Percentiles rank a stretch among this genome's conserved stretches.
phyloP scores from a whole-genome alignment of 192 early-diverging fungal species.

The Fimicolochytrium jonesii region DNA sequence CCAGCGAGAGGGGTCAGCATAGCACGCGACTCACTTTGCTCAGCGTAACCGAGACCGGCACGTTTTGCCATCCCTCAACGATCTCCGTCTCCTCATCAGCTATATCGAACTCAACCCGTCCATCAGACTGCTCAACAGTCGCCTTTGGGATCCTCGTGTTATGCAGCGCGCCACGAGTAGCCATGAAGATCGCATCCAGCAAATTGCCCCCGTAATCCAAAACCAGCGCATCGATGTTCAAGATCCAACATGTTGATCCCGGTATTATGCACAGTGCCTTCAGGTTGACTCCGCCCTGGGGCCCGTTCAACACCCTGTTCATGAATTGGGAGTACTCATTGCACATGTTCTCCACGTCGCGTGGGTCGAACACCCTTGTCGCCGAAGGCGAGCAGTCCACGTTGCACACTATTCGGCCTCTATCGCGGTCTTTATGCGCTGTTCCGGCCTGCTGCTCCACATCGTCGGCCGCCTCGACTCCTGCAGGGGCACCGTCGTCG shows the following conservation, averaged over 20 bases:
- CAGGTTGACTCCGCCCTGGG: slow-evolving; percentile 82
- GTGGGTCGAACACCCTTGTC: slow-evolving; percentile 11
- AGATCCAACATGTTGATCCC: slow-evolving; percentile 81
- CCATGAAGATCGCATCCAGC: slow-evolving; percentile 80
- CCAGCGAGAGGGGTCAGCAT: too few species aligned
- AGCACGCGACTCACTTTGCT: too few species aligned
- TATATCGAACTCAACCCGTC: slow-evolving; percentile 87
- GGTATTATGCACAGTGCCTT: slow-evolving; percentile 87
- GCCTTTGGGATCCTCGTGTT: slow-evolving; percentile 84
- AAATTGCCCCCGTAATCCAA: slow-evolving; percentile 86
- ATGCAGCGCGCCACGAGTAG: slow-evolving; percentile 80
- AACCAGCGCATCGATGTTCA: slow-evolving; percentile 80
- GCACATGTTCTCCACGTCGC: slow-evolving; percentile 67
- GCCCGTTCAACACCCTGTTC: slow-evolving; percentile 71
- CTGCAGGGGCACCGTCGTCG: slow-evolving; percentile 2
- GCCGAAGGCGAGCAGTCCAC: slow-evolving; percentile 69
- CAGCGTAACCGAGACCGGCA: slow-evolving; percentile 82
- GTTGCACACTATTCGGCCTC: slow-evolving; percentile 74
- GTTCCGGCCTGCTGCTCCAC: too few species aligned
- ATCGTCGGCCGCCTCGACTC: neutral
- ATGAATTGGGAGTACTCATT: slow-evolving; percentile 80
- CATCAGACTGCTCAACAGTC: slow-evolving; percentile 75
- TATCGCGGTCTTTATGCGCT: slow-evolving; percentile 21
- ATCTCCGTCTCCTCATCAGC: slow-evolving; percentile 82
- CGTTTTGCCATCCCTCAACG: slow-evolving; percentile 69